phyloP scores from a whole-genome alignment of 768 basidiomycete species.

The Macrolepiota dolichaula region DNA sequence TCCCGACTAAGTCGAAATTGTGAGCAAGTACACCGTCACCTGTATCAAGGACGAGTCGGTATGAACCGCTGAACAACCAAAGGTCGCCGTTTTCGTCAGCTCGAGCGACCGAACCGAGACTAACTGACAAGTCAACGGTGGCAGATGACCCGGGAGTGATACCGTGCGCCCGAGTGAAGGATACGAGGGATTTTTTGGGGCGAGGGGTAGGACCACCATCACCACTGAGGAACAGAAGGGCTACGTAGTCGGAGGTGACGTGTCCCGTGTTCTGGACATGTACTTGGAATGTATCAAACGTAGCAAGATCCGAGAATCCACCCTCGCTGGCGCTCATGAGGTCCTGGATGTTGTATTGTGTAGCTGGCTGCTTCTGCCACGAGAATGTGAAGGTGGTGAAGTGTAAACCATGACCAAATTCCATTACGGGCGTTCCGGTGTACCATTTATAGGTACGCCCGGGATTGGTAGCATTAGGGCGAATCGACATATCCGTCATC shows the following conservation, averaged over 20 bases:
- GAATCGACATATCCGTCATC: slow-evolving; percentile 59
- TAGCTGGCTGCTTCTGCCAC: slow-evolving; percentile 33
- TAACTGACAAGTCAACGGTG: slow-evolving; percentile 35
- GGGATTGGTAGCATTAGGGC: slow-evolving; percentile 43
- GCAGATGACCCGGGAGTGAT: slow-evolving; percentile 23
- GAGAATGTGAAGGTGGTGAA: slow-evolving; percentile 45
- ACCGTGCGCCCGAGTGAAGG: slow-evolving; percentile 38
- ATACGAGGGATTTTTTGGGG: slow-evolving; percentile 49
- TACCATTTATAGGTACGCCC: slow-evolving; percentile 62
- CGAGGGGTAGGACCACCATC: slow-evolving; percentile 46
- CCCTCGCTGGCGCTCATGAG: slow-evolving; percentile 26
- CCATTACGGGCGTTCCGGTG: slow-evolving; percentile 45
- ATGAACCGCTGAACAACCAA: slow-evolving; percentile 43
- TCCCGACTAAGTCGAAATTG: slow-evolving; percentile 42
- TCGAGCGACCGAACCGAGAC: slow-evolving; percentile 46
- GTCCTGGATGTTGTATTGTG: slow-evolving; percentile 36
- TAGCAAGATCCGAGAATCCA: slow-evolving; percentile 35
- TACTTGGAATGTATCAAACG: slow-evolving; percentile 48
- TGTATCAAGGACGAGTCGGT: slow-evolving; percentile 41
- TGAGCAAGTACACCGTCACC: slow-evolving; percentile 32
- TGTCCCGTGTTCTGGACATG: slow-evolving; percentile 46
- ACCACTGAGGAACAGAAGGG: slow-evolving; percentile 48
- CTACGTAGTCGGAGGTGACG: slow-evolving; percentile 50
- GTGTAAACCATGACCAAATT: slow-evolving; percentile 53
- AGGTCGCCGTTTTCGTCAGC: slow-evolving; percentile 43